phyloP scores from a whole-genome alignment of 2,329 filamentous ascomycete species.

The Xylariaceae sp. region DNA sequence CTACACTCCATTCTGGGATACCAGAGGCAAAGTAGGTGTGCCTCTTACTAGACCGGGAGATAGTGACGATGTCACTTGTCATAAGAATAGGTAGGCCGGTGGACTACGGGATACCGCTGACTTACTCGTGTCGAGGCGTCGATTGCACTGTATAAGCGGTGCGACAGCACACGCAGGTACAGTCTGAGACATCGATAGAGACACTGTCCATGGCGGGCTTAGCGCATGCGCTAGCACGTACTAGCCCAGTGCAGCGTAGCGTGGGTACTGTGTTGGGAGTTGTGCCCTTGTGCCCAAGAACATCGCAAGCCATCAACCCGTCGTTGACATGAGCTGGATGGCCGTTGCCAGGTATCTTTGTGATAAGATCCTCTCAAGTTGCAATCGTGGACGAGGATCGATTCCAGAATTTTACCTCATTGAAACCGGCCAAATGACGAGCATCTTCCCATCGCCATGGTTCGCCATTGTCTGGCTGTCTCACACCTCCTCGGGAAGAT shows the following conservation, averaged over 20 bases:
- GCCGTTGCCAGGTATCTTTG: no score
- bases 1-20: neutral
- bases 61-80: constrained; percentile 12
- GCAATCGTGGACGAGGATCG: no score
- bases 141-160: neutral
- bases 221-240: neutral
- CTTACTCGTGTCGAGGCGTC: neutral
- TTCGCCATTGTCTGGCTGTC: no score
- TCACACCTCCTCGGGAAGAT: no score
- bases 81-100: neutral
- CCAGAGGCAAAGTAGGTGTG: neutral
- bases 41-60: neutral
- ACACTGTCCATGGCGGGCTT: neutral
- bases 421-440: no score
- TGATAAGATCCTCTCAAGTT: no score
- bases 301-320: no score
- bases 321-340: neutral
- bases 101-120: neutral
- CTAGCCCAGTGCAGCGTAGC: neutral
- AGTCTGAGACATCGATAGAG: neutral
- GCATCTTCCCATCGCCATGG: no score
- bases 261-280: neutral
- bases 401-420: no score
- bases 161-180: neutral
- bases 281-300: neutral